These are phyloP conservation scores for Acacia crassicarpa DNA, from an alignment of 306 rosid species.

Conservation along the genomic window DNA sequence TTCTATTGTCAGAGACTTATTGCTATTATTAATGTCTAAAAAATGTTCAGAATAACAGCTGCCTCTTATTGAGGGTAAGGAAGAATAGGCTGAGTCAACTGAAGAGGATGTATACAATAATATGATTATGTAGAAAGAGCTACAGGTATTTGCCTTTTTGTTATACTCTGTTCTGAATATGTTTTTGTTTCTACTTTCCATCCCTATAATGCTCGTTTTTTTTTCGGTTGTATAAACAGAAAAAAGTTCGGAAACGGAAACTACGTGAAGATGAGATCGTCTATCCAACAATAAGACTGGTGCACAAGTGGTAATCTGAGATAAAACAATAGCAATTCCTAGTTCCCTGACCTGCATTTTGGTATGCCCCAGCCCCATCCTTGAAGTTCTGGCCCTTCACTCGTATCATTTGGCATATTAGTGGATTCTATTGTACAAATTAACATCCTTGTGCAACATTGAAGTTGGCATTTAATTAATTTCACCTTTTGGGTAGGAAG, in stretches of 20 bases:
- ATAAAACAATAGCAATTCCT: conserved; percentile 52
- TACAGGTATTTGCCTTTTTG: conserved; percentile 54
- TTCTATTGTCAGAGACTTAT: conserved; percentile 11
- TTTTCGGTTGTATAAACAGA: conserved; percentile 33
- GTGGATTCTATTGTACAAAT: too few species aligned
- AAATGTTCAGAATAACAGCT: conserved; percentile 52
- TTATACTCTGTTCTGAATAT: neutral
- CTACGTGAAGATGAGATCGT: conserved; percentile 76
- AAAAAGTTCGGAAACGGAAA: conserved; percentile 74
- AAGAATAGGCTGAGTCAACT: conserved; percentile 54
- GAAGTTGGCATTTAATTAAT: too few species aligned
- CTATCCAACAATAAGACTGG: conserved; percentile 53
- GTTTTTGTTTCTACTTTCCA: neutral
- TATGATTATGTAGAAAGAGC: conserved; percentile 74
- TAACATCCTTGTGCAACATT: too few species aligned
- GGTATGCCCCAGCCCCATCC: too few species aligned
- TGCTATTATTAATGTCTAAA: conserved; percentile 4
- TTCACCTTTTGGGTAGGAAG: neutral
- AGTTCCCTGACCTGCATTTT: neutral
- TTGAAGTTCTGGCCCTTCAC: too few species aligned
- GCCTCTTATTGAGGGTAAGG: conserved; percentile 63
- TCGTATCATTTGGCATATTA: too few species aligned
- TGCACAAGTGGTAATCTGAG: conserved; percentile 79
- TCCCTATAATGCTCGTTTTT: neutral
- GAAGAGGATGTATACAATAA: conserved; percentile 72